These are phyloP conservation scores for Salix exigua DNA, from an alignment of 345 rosid species.

Conservation along the genomic window DNA sequence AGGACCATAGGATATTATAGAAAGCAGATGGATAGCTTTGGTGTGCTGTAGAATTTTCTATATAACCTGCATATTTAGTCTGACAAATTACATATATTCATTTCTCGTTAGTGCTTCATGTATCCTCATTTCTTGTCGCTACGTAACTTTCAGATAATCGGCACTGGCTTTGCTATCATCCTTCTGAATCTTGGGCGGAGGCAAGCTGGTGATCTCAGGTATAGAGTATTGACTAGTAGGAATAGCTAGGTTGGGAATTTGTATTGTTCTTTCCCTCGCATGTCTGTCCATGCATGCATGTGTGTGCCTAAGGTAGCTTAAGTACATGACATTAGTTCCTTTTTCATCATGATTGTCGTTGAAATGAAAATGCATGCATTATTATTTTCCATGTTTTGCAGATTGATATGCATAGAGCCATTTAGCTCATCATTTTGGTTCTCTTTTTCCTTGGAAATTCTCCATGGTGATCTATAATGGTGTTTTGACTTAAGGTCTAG, in stretches of 20 bases:
- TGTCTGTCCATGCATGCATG: background rate
- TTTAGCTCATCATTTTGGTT: background rate
- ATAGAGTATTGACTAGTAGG: background rate
- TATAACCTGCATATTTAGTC: background rate
- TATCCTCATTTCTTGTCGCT: conserved; percentile 5
- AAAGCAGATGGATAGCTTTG: background rate
- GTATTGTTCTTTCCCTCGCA: background rate
- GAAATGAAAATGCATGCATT: no score
- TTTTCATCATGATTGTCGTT: no score
- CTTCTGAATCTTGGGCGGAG: conserved; percentile 76
- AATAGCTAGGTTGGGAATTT: background rate
- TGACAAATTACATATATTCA: background rate
- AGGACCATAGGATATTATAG: background rate
- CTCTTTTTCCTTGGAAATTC: background rate
- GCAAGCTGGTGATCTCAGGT: conserved; percentile 88
- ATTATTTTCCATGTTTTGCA: no score
- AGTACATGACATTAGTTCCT: no score
- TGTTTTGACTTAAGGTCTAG: background rate
- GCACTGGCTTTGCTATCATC: conserved; percentile 70
- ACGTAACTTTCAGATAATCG: conserved; percentile 56
- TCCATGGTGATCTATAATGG: background rate
- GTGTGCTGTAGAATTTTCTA: background rate
- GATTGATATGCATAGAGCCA: no score
- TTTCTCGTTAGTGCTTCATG: background rate
- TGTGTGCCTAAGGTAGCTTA: no score